These are phyloP conservation scores for Chlamydomonas sp. DNA, from an alignment of 139 green algal genomes.

Conservation along the genomic window DNA sequence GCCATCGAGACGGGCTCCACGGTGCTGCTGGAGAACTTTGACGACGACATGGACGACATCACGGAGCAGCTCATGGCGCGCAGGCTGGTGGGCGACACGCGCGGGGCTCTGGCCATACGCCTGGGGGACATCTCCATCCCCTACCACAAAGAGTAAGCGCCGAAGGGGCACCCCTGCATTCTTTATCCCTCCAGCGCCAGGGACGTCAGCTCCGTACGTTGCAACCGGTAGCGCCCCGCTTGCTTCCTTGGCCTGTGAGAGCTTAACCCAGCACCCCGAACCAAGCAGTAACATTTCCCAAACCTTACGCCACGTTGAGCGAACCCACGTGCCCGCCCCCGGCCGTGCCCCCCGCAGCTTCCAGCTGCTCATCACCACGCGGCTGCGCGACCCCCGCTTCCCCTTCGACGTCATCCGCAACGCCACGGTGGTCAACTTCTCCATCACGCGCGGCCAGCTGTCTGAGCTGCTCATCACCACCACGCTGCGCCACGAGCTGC, in stretches of 20 bases:
- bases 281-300: neutral
- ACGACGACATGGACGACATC: conserved; percentile 58
- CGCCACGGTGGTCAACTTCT: conserved; percentile 52
- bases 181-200: neutral
- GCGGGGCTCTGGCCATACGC: neutral
- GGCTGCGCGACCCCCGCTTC: conserved; percentile 36
- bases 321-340: too few relatives aligned
- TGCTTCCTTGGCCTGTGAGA: too few relatives aligned
- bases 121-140: conserved; percentile 34
- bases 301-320: neutral
- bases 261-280: too few relatives aligned
- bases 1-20: conserved; percentile 50
- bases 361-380: conserved; percentile 46
- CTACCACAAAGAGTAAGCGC: conserved; percentile 34
- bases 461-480: conserved; percentile 64
- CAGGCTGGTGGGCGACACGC: conserved; percentile 25
- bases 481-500: conserved; percentile 71
- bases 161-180: neutral
- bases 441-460: conserved; percentile 51
- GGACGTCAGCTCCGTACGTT: too few relatives aligned
- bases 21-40: conserved; percentile 58
- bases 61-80: conserved; percentile 44
- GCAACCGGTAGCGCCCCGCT: too few relatives aligned
- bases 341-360: conserved; percentile 25
- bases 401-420: conserved; percentile 41